Percentiles rank a stretch among this genome's conserved stretches.
phyloP scores from a whole-genome alignment of 257 asterid genomes.

The Primulina tabacum region DNA sequence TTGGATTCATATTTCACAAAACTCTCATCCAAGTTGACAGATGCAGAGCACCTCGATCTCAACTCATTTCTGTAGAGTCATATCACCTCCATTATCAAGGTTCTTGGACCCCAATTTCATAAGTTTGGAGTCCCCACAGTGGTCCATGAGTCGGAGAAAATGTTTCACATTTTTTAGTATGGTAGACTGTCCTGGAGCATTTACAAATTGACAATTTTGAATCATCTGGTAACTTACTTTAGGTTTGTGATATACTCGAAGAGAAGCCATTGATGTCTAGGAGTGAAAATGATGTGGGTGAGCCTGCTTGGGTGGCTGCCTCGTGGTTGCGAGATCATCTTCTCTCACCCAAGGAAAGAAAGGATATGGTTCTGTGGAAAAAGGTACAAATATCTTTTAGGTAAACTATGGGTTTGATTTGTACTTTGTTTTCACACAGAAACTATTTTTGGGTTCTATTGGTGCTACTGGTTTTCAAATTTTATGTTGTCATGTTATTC shows the following conservation, averaged over 20 bases:
- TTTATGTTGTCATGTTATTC: no score
- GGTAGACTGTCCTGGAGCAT: background rate
- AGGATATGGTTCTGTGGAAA: slow-evolving; percentile 67
- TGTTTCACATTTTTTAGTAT: background rate
- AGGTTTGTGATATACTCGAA: slow-evolving; percentile 90
- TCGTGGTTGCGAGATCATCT: slow-evolving; percentile 91
- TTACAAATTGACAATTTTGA: slow-evolving; percentile 11
- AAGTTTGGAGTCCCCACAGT: background rate
- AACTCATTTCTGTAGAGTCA: background rate
- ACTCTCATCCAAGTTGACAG: slow-evolving; percentile 7
- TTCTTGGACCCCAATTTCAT: background rate
- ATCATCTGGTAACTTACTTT: slow-evolving; percentile 26
- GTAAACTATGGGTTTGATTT: slow-evolving; percentile 11
- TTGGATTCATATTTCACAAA: no score
- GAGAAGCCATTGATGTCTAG: slow-evolving; percentile 64
- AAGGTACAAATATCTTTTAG: slow-evolving; percentile 45
- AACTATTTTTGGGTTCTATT: no score
- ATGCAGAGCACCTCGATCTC: slow-evolving; percentile 2
- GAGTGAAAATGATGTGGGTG: slow-evolving; percentile 49
- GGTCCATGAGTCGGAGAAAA: slow-evolving; percentile 9
- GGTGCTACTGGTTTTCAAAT: no score
- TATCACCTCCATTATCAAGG: slow-evolving; percentile 1
- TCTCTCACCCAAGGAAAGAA: slow-evolving; percentile 80
- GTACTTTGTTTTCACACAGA: no score
- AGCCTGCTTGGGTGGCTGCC: slow-evolving; percentile 68